Evolutionary conservation across 257 asterid genomes (phyloP), one percentile per base, ranked within the genome.

Genomic region (Primulina tabacum): DNA sequence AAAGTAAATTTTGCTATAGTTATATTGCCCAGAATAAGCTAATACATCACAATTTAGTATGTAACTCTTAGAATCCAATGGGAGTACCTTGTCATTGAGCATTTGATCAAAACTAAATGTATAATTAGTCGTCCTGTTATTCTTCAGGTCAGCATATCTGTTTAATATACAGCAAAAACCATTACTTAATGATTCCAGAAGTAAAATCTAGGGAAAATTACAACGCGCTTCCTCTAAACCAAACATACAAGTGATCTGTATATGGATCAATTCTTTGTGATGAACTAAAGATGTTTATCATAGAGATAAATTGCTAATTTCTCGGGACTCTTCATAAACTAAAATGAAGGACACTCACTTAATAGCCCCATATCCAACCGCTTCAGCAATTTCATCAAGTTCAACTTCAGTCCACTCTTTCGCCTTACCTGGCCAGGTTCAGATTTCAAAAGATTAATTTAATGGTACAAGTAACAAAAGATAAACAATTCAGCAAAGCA

Each of bases 141-240:
- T 89, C 90, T 94, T 94, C 71, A 94, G 84, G 81, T 94, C 99
- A 52, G 97, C 97, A 70, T 94, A 94, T 75, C 99, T 94, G 88
- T 79, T 77, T 61, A 20, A 64, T 18, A 72, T 57, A 66, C 65
- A 55, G 60, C 30, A 75, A 70, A 79, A 33, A 57, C 52, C 28
- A 10, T 65, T 8, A 17, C 38, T 56, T 60, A 64, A n/a, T 17
- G 55, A 67, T 67, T 34, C 18, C 14, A 56, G 18, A n/a, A 73
- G 76, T 20, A 62, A 59, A 71, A 68, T 52, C n/a, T 56, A 28
- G 3, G 24, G 37, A 7, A 37, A 62, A 52, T 64, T 16, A 5
- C 16, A 29, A 1, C 35, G 53, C 14, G 53, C 24, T 53, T 60
- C 69, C 59, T 38, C 52, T 34, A 55, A 68, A 38, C 26, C 35